Base-by-base conservation (phyloP, 768 basidiomycete species). In the Lactarius vividus region DNA sequence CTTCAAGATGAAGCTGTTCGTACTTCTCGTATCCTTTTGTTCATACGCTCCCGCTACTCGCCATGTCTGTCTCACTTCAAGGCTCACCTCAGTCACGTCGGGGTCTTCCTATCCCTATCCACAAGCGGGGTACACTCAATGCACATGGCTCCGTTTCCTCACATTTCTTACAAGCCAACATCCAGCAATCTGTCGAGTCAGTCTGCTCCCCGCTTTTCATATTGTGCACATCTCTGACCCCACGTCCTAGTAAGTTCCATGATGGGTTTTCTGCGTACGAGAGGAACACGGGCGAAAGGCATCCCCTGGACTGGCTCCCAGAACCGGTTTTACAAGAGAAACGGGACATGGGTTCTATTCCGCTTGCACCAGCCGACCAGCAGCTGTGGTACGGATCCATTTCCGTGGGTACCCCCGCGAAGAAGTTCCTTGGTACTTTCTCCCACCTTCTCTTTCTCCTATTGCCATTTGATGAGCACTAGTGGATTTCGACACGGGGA, bases 311-410 rank as follows among this genome's bases (percentile, higher is more conserved):
- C 20, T 57, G 61, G 23, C 61, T 59, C 54, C 52, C 68, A 59
- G 60, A 29, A 2, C 65, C 53, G 10, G 10, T 1, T 37, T 10
- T 18, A 42, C 59, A 66, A 40, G 57, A 59, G 61, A 76, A 73
- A 70, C 75, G 79, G 40, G 73, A 65, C 58, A 39, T 23, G 74
- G 3, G 77, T 76, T 26, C 67, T 33, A 74, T 73, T 31, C 56
- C 74, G 11, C 75, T 85, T 49, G 74, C 75, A 16, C 76, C 79
- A 56, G 76, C 79, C 54, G 71, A 73, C 60, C 75, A 74, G 20
- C 69, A 74, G 49, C 73, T 83, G 65, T 85, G 84, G 84, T 76
- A 59, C 44, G 83, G 83, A 29, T 61, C 73, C 6, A 79, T 84
- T 52, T 72, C 72, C 26, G 79, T 84, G 20, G 84, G 84, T 9